Evolutionary conservation across 495 filamentous ascomycete species (phyloP).

Genomic region (Chaetomium cochliodes): DNA sequence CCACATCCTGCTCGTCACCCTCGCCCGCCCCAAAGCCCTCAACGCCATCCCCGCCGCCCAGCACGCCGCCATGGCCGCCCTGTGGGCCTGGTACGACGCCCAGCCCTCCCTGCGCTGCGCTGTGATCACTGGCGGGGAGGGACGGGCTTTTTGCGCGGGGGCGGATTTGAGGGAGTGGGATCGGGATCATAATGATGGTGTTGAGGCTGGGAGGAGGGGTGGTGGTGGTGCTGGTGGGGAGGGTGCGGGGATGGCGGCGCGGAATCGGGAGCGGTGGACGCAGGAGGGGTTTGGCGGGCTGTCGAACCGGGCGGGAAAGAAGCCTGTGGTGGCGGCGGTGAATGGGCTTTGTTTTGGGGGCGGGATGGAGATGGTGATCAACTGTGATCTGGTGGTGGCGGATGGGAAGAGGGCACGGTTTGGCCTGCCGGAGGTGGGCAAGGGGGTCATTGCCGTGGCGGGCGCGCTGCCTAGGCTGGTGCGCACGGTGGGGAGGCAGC

Average conservation of each 20-base stretch:
- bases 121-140: conserved; percentile 53
- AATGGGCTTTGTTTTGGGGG: conserved; percentile 75
- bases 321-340: conserved; percentile 76
- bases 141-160: conserved; percentile 57
- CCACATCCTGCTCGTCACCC: conserved; percentile 59
- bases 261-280: conserved; percentile 13
- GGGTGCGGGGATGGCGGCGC: conserved; percentile 10
- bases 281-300: conserved; percentile 50
- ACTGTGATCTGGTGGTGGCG: conserved; percentile 72
- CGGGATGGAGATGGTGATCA: conserved; percentile 73
- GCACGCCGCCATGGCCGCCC: conserved; percentile 50
- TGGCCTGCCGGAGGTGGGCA: conserved; percentile 67
- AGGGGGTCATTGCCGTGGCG: conserved; percentile 70
- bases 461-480: conserved; percentile 73
- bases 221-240: too few species aligned
- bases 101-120: conserved; percentile 57
- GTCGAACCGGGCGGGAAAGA: conserved; percentile 54
- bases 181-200: conserved; percentile 37
- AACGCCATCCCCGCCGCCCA: conserved; percentile 56
- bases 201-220: conserved; percentile 21
- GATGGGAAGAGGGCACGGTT: conserved; percentile 55
- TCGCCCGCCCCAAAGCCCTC: conserved; percentile 58
- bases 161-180: conserved; percentile 57
- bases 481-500: conserved; percentile 63
- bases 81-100: conserved; percentile 60